A percentile compares a stretch with the other conserved stretches of the same genome.
phyloP scores from a whole-genome alignment of 2,329 filamentous ascomycete genomes.

The Aspergillus tubingensis region DNA sequence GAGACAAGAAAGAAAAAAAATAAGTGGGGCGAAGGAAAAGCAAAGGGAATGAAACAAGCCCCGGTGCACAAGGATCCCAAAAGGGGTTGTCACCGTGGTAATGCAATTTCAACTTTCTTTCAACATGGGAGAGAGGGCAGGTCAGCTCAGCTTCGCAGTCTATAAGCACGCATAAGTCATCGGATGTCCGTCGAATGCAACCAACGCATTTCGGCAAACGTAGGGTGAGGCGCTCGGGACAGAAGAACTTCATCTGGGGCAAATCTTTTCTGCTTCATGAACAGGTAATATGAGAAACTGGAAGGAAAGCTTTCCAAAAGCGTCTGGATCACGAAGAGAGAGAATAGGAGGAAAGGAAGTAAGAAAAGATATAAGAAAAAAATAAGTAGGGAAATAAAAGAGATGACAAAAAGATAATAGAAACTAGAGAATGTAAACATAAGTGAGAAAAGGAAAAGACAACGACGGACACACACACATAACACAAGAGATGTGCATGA shows the following conservation, averaged over 20 bases:
- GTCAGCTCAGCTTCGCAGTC: neutral
- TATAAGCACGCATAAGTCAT: constrained; percentile 1
- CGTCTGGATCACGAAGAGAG: neutral
- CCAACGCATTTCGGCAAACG: neutral
- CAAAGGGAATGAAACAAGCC: constrained; percentile 1
- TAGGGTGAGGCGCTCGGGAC: neutral
- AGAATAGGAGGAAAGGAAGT: neutral
- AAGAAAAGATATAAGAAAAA: constrained; percentile 10
- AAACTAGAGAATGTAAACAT: neutral
- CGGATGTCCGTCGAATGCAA: neutral
- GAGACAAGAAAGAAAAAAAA: neutral
- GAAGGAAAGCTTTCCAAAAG: no score
- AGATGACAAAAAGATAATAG: constrained; percentile 2
- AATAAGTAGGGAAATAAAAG: constrained; percentile 7
- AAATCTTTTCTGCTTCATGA: neutral
- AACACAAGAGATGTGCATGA: neutral
- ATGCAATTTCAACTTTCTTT: constrained; percentile 6
- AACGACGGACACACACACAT: neutral
- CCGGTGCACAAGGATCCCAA: neutral
- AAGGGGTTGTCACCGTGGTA: neutral
- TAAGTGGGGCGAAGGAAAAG: neutral
- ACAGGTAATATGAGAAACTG: neutral
- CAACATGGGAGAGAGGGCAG: neutral
- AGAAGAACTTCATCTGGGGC: neutral
- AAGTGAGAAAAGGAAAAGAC: neutral